Percentiles rank a stretch among this genome's conserved stretches.
phyloP scores from a whole-genome alignment of 306 rosid genomes.

The Quercus parvula region DNA sequence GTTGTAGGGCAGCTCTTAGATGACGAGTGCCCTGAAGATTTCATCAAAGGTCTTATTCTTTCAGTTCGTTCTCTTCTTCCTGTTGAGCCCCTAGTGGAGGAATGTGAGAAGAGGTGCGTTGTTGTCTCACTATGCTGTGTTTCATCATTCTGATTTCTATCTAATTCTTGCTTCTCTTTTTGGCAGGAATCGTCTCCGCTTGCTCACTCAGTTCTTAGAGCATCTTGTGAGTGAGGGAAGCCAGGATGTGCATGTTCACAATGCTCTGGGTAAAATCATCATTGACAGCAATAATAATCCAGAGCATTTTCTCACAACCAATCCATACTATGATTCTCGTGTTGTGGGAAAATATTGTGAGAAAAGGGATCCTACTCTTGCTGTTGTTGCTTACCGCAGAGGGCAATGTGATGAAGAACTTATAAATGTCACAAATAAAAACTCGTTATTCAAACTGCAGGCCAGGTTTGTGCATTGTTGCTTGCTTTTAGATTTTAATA shows the following conservation, averaged over 20 bases:
- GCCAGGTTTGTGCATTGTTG: conserved; percentile 35
- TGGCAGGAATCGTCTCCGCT: conserved; percentile 81
- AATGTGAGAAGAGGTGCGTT: conserved; percentile 87
- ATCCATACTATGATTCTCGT: conserved; percentile 98
- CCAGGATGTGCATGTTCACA: conserved; percentile 98
- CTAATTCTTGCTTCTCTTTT: not conserved
- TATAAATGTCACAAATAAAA: conserved; percentile 89
- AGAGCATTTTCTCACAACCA: conserved; percentile 97
- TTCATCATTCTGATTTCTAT: not conserved
- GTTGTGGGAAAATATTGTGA: conserved; percentile 99
- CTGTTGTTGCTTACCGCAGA: conserved; percentile 94
- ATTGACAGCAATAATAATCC: conserved; percentile 98
- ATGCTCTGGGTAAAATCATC: conserved; percentile 97
- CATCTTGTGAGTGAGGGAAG: conserved; percentile 99
- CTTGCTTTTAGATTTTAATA: not conserved
- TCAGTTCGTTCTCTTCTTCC: conserved; percentile 99
- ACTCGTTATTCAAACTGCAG: conserved; percentile 94
- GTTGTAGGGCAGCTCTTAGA: conserved; percentile 97
- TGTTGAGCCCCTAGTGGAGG: conserved; percentile 97
- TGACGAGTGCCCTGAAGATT: conserved; percentile 99
- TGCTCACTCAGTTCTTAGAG: conserved; percentile 95
- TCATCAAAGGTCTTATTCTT: conserved; percentile 92
- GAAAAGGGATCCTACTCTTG: conserved; percentile 98
- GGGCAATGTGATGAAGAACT: conserved; percentile 99
- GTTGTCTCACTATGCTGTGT: not conserved